phyloP scores from a whole-genome alignment of 345 rosid species.

The Rubroshorea leprosula region DNA sequence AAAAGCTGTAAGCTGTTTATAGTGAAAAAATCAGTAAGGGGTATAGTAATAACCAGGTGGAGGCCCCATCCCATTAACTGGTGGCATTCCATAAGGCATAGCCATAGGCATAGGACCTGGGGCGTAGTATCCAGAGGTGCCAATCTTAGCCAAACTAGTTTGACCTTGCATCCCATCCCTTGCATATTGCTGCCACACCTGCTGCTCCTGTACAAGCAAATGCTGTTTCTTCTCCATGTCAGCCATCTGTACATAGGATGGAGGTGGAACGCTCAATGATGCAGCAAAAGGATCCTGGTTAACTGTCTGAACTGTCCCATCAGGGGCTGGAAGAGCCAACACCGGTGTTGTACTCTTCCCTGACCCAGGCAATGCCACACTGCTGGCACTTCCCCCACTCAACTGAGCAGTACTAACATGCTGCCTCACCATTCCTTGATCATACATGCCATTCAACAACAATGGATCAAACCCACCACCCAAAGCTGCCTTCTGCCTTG shows the following conservation, averaged over 20 bases:
- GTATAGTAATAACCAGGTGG: constrained; percentile 48
- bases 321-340: constrained; percentile 74
- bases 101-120: constrained; percentile 25
- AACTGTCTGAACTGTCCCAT: constrained; percentile 54
- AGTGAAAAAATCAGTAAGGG: constrained; percentile 19
- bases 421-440: constrained; percentile 88
- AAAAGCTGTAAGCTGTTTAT: no score
- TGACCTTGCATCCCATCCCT: constrained; percentile 75
- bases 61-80: constrained; percentile 33
- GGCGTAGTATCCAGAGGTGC: constrained; percentile 30
- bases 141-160: constrained; percentile 42
- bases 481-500: constrained; percentile 63
- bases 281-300: constrained; percentile 74
- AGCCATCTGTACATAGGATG: constrained; percentile 71
- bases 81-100: constrained; percentile 71
- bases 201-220: constrained; percentile 60
- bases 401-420: constrained; percentile 58
- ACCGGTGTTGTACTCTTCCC: constrained; percentile 44
- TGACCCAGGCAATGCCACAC: constrained; percentile 58
- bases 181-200: constrained; percentile 60
- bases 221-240: constrained; percentile 80
- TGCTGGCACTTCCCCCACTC: constrained; percentile 84
- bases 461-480: constrained; percentile 82
- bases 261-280: constrained; percentile 55
- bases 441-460: constrained; percentile 86